phyloP scores from a whole-genome alignment of 768 basidiomycete species.

The Mycena capillaripes region DNA sequence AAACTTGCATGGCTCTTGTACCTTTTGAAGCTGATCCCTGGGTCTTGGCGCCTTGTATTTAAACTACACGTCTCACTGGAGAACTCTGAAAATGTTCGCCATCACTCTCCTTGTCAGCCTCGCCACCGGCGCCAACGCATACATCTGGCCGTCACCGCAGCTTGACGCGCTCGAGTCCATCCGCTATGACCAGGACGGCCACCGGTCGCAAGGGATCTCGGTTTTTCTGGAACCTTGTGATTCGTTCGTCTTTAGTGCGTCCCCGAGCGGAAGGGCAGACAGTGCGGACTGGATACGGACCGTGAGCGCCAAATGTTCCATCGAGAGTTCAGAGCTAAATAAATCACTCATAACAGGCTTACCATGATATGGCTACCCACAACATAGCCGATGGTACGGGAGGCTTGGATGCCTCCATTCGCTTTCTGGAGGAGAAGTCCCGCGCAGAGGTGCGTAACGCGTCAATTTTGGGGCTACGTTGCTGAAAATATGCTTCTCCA shows the following conservation, averaged over 20 bases:
- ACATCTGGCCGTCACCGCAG: slow-evolving; percentile 15
- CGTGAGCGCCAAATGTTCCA: neutral
- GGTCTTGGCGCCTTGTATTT: too few species aligned
- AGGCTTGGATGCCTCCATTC: neutral
- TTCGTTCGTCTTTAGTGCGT: neutral
- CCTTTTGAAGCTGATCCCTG: too few species aligned
- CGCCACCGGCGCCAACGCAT: neutral
- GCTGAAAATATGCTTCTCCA: neutral
- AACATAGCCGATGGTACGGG: neutral
- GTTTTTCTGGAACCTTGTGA: neutral
- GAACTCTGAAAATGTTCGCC: too few species aligned
- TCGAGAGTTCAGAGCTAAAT: too few species aligned
- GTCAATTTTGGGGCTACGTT: neutral
- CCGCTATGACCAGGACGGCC: neutral
- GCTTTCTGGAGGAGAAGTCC: neutral
- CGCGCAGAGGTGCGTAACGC: neutral
- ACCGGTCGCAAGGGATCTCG: neutral
- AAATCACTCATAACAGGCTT: neutral
- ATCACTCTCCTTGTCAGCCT: too few species aligned
- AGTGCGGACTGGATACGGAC: neutral
- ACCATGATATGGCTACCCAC: slow-evolving; percentile 19
- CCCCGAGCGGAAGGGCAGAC: neutral
- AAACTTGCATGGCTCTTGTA: too few species aligned
- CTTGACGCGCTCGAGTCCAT: neutral
- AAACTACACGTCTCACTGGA: too few species aligned